Percentiles rank a stretch among this genome's conserved stretches.
Conservation (phyloP, 345 rosid species). For the Salix koriyanagi region DNA sequence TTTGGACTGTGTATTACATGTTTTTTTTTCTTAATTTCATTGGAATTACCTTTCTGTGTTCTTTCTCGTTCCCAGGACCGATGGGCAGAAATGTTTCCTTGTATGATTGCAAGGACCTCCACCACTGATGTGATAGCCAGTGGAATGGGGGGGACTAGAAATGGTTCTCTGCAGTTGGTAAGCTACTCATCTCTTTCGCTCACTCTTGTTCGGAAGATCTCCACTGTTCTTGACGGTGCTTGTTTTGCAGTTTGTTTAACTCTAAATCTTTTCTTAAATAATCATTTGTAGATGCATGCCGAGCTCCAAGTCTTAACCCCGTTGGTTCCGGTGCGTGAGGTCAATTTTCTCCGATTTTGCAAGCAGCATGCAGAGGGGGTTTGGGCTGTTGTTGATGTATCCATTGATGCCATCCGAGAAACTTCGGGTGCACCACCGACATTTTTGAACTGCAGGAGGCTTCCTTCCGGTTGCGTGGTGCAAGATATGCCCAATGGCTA, state of each 20-base stretch:
- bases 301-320: slow-evolving; percentile 91
- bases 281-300: slow-evolving; percentile 62
- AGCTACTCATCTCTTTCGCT: neutral
- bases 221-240: neutral
- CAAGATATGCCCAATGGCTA: slow-evolving; percentile 97
- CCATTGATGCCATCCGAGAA: slow-evolving; percentile 58
- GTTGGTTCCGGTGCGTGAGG: slow-evolving; percentile 85
- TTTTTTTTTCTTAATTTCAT: neutral
- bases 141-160: slow-evolving; percentile 90
- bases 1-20: neutral
- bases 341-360: slow-evolving; percentile 81
- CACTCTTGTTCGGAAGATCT: neutral
- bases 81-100: slow-evolving; percentile 98
- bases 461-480: slow-evolving; percentile 94
- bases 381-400: slow-evolving; percentile 97
- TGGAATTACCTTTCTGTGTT: neutral
- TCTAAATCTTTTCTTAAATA: neutral
- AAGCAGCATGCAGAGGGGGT: slow-evolving; percentile 90
- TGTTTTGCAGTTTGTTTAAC: neutral
- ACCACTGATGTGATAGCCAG: slow-evolving; percentile 69
- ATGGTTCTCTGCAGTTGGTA: slow-evolving; percentile 92
- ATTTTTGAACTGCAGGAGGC: slow-evolving; percentile 62
- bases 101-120: slow-evolving; percentile 71
- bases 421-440: slow-evolving; percentile 45
- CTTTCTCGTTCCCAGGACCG: slow-evolving; percentile 47